Evolutionary conservation across 441 rosid genomes (phyloP), one percentile per base, ranked within the genome.

Genomic region (Populus hybrid): DNA sequence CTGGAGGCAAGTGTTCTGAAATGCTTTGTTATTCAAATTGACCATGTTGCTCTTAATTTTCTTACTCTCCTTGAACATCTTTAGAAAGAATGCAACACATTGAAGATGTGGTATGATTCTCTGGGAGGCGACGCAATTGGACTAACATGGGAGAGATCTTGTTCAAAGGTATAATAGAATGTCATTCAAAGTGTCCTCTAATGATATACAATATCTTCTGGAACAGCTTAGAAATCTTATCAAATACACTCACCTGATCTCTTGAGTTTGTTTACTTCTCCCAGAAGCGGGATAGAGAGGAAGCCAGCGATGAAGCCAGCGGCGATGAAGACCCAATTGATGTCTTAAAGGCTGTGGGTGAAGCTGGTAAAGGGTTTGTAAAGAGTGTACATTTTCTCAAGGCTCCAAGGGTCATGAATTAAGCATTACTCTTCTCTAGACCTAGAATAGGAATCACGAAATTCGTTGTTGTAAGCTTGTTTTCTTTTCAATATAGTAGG

Each of bases 91-190:
- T 89, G 84, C 80, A 82, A 78, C 68, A 83, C 80, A 65, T 77
- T 92, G 84, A 92, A 91, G 84, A 76, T 89, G n/a, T 93, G 99
- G 98, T 92, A 90, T 80, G 97, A 94, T 87, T 88, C 90, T 71
- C 72, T 92, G 26, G 99, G 98, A 79, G 95, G 97, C 21, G 98
- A 95, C 65, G 97, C 88, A 0, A 78, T 95, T 76, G 99, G 99
- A 72, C 80, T 95, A 76, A 93, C 99, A 28, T 93, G 97, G 98
- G 88, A 82, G 36, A 84, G 81, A 71, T 80, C 71, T 32, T 74
- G 69, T 42, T 87, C 94, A 34, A 94, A 91, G 97, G 98, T 95
- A 88, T 24, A 68, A 19, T 65, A 14, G 64, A 70, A 57, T 53
- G 21, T 65, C 21, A 50, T 21, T 64, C 24, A 40, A 64, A 81